These are phyloP conservation scores for Diddensiella transvaalensis DNA, from an alignment of 805 yeast genomes.

Conservation along the genomic window DNA sequence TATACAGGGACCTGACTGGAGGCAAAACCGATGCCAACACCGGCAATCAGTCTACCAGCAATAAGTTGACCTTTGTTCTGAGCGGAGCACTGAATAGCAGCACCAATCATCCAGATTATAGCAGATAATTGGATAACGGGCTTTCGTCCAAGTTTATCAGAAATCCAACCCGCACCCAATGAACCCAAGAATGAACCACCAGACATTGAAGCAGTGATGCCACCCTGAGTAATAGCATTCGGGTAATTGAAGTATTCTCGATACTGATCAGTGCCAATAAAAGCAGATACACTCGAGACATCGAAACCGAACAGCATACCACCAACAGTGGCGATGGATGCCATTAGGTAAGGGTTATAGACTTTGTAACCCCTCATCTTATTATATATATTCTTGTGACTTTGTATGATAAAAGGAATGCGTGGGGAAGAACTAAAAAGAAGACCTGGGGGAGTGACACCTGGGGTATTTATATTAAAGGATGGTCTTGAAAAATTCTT, in stretches of 20 bases:
- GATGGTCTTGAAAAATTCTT: too few species aligned
- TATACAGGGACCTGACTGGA: constrained; percentile 65
- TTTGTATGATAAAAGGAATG: too few species aligned
- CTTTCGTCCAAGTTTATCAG: constrained; percentile 57
- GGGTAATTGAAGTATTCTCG: constrained; percentile 51
- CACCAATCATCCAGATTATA: constrained; percentile 58
- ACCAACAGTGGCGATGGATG: constrained; percentile 56
- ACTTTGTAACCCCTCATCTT: constrained; percentile 26
- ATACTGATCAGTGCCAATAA: constrained; percentile 50
- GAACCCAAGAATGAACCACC: constrained; percentile 75
- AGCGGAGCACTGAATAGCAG: constrained; percentile 50
- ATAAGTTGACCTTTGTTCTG: constrained; percentile 44
- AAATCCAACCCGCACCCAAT: constrained; percentile 45
- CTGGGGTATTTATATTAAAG: too few species aligned
- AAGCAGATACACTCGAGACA: constrained; percentile 70
- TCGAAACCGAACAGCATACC: constrained; percentile 78
- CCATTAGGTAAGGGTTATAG: constrained; percentile 55
- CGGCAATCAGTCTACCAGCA: constrained; percentile 56
- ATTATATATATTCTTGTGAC: not conserved
- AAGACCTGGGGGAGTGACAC: too few species aligned
- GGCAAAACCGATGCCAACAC: constrained; percentile 63
- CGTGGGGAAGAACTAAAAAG: too few species aligned
- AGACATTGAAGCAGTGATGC: constrained; percentile 73
- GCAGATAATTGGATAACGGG: constrained; percentile 51
- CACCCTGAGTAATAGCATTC: constrained; percentile 57